phyloP scores from a whole-genome alignment of 768 basidiomycete genomes.

The Mycena indigotica region DNA sequence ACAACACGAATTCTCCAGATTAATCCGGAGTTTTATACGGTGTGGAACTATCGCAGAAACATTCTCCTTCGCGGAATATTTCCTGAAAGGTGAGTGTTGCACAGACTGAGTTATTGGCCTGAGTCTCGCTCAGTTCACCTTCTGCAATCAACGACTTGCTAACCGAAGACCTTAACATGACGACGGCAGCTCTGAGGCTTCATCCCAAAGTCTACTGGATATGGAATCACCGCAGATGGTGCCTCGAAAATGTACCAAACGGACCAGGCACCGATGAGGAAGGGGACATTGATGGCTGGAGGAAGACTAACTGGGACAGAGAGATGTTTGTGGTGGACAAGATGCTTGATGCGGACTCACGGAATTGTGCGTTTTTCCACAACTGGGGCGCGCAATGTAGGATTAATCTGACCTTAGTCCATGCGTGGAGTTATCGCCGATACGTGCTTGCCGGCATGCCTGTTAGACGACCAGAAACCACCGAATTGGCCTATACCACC shows the following conservation, averaged over 20 bases:
- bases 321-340: conserved; percentile 89
- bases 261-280: conserved; percentile 56
- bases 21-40: conserved; percentile 95
- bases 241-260: conserved; percentile 81
- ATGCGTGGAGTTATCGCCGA: conserved; percentile 93
- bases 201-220: conserved; percentile 98
- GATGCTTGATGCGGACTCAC: conserved; percentile 87
- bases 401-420: conserved; percentile 53
- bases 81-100: conserved; percentile 52
- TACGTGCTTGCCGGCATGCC: conserved; percentile 79
- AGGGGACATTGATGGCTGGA: conserved; percentile 66
- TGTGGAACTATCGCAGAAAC: conserved; percentile 91
- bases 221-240: conserved; percentile 98
- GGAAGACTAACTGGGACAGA: conserved; percentile 75
- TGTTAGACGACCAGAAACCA: conserved; percentile 49
- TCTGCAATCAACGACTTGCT: conserved; percentile 66
- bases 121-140: conserved; percentile 49
- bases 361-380: conserved; percentile 73
- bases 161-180: conserved; percentile 75
- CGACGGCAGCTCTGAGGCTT: conserved; percentile 74
- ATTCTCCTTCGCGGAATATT: conserved; percentile 78
- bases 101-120: background rate
- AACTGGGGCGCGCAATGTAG: background rate
- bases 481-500: conserved; percentile 86
- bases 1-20: conserved; percentile 76